Percentiles rank a stretch among this genome's conserved stretches.
These are phyloP conservation scores for Phytophthora idaei DNA, from an alignment of 352 stramenopile species.

Conservation along the genomic window DNA sequence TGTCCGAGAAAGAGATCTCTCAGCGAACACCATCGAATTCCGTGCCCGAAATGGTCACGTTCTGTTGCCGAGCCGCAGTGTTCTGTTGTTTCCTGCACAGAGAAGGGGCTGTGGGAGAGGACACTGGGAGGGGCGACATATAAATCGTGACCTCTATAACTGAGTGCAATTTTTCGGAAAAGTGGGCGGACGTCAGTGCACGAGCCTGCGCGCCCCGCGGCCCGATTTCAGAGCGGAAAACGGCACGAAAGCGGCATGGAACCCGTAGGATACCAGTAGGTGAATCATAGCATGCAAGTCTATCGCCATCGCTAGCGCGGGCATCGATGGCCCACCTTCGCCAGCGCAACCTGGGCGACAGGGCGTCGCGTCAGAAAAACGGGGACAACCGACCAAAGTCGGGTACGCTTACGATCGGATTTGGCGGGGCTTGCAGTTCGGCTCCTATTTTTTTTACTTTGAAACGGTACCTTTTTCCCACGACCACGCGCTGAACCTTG, in stretches of 20 bases:
- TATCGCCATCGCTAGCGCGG: not conserved
- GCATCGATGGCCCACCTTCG: not conserved
- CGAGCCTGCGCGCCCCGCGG: not conserved
- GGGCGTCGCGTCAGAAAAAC: slow-evolving; percentile 17
- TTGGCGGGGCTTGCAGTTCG: not conserved
- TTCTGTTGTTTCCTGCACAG: not conserved
- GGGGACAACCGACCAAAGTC: slow-evolving; percentile 27
- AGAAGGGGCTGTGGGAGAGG: slow-evolving; percentile 4
- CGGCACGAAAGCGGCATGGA: not conserved
- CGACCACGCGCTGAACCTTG: not conserved
- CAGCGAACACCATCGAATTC: slow-evolving; percentile 31
- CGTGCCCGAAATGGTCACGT: not conserved
- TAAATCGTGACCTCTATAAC: not conserved
- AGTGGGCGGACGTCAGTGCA: not conserved
- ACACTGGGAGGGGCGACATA: slow-evolving; percentile 6
- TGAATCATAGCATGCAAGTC: not conserved
- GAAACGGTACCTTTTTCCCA: not conserved
- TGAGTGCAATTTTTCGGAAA: slow-evolving; percentile 6
- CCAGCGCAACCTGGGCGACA: slow-evolving; percentile 8
- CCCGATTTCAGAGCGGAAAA: not conserved
- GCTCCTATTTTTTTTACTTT: too few relatives aligned
- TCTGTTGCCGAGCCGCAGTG: not conserved
- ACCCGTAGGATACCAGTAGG: not conserved
- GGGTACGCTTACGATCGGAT: slow-evolving; percentile 9
- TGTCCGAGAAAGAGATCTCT: not conserved